Base-by-base conservation (phyloP, 768 basidiomycete genomes). In the Thelephora aurantiotincta region DNA sequence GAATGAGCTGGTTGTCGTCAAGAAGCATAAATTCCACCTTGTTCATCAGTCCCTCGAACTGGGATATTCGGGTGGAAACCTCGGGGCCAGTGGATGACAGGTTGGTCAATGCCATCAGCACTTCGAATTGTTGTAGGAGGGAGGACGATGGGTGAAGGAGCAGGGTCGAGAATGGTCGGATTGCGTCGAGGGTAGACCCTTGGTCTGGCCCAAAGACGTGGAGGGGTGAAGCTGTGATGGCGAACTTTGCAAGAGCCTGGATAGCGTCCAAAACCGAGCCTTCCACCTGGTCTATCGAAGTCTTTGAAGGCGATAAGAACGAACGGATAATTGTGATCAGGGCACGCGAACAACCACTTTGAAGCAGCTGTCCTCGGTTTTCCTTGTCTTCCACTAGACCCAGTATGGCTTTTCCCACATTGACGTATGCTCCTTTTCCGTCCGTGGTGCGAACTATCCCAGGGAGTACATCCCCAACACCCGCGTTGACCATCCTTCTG, bases 81-180 rank as follows among this genome's bases (percentile, higher is more conserved):
- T 77, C 73, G 0, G 78, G 66, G 44, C 74, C 75, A 45, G 87
- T 73, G 14, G 91, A 92, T 0, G 94, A 81, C 37, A 98, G 66
- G 60, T 99, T 99, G 6, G 96, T 99, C 46, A 99, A 70, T 1
- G 91, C 93, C 94, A 98, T 97, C 55, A 93, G 69, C 3, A 80
- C 79, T 62, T 99, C 96, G 57, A 99, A 99, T 35, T 75, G 74
- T 58, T 96, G 90, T 5, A 98, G 67, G 33, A 85, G 73, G 42
- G 65, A 80, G 7, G 88, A 75, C 0, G 76, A 71, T 1, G 77
- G 64, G 57, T 84, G 78, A 35, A 77, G 73, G 33, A 98, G 69
- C 48, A 96, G 67, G 23, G 78, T 58, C 7, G 83, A 75, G 44
- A 98, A 69, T 0, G 92, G 92, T 2, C 81, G 74, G 48, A 96